phyloP scores from a whole-genome alignment of 805 yeast species.

The Candida dajiaensis region DNA sequence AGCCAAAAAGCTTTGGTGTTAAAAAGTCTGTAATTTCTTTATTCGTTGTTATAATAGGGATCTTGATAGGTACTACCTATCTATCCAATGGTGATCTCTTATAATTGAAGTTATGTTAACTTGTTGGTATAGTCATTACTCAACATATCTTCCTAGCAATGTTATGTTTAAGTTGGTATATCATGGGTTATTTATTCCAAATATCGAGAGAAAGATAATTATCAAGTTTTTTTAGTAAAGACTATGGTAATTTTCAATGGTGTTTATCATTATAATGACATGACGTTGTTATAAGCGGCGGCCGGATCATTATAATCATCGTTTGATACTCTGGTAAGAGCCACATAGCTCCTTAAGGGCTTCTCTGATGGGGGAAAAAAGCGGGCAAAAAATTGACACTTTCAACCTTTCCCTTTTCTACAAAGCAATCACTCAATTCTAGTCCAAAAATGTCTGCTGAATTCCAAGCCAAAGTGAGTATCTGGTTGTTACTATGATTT shows the following conservation, averaged over 20 bases:
- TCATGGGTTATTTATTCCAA: constrained; percentile 40
- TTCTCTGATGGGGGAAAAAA: no score
- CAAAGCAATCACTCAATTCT: not conserved
- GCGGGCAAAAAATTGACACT: not conserved
- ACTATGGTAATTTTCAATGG: constrained; percentile 17
- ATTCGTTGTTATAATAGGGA: constrained; percentile 36
- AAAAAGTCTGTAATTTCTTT: constrained; percentile 37
- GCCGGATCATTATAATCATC: no score
- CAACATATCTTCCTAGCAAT: constrained; percentile 40
- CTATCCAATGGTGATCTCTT: constrained; percentile 43
- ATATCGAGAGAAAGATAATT: constrained; percentile 32
- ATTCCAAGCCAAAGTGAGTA: constrained; percentile 4
- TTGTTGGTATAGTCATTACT: constrained; percentile 40
- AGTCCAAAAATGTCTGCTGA: constrained; percentile 6
- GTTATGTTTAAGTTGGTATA: constrained; percentile 29
- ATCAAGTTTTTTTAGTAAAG: constrained; percentile 18
- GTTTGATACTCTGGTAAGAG: no score
- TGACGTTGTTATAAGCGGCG: no score
- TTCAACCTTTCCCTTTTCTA: not conserved
- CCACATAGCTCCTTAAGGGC: no score
- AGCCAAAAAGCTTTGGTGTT: constrained; percentile 36
- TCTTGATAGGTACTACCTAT: constrained; percentile 54
- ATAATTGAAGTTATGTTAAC: no score
- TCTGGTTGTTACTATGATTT: not conserved
- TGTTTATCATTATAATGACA: no score